Percentiles rank a stretch among this genome's conserved stretches.
Evolutionary conservation across 2,329 filamentous ascomycete genomes (phyloP).

Genomic region (Neofusicoccum sp.): DNA sequence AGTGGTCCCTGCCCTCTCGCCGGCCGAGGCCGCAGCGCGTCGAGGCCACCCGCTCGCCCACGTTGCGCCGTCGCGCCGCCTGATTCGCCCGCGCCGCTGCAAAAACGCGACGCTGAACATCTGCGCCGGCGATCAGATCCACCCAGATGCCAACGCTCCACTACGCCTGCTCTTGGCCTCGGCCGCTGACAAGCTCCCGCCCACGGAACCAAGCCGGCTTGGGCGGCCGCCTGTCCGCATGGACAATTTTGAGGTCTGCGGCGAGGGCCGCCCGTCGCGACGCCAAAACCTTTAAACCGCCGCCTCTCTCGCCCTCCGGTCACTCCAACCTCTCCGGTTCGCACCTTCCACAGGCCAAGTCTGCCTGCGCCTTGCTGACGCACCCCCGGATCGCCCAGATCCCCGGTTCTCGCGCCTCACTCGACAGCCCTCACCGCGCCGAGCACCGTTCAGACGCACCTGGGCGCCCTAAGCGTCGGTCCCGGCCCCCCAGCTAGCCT

Average conservation of each 20-base stretch:
- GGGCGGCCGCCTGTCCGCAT: not conserved
- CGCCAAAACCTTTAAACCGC: not conserved
- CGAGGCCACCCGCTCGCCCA: not conserved
- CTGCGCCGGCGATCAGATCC: slow-evolving; percentile 12
- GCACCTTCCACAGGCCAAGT: too few relatives aligned
- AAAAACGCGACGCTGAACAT: not conserved
- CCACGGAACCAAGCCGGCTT: not conserved
- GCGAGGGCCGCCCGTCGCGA: not conserved
- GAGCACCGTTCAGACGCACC: not conserved
- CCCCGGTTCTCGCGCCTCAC: not conserved
- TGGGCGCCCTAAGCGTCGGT: slow-evolving; percentile 1
- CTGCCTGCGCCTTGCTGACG: not conserved
- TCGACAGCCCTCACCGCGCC: not conserved
- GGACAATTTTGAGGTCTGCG: not conserved
- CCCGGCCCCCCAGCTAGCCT: not conserved
- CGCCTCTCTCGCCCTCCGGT: not conserved
- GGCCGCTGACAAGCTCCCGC: slow-evolving; percentile 13
- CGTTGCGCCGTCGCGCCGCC: not conserved
- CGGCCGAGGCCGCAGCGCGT: slow-evolving; percentile 2
- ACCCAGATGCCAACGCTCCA: slow-evolving; percentile 15
- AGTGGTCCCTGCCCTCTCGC: not conserved
- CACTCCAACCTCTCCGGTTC: not conserved
- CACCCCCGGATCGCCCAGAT: not conserved
- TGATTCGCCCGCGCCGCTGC: slow-evolving; percentile 1
- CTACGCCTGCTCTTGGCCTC: slow-evolving; percentile 12